Percentiles rank a stretch among this genome's conserved stretches.
Conservation (phyloP, 805 yeast species). For the Blastobotrys mokoenaii region DNA sequence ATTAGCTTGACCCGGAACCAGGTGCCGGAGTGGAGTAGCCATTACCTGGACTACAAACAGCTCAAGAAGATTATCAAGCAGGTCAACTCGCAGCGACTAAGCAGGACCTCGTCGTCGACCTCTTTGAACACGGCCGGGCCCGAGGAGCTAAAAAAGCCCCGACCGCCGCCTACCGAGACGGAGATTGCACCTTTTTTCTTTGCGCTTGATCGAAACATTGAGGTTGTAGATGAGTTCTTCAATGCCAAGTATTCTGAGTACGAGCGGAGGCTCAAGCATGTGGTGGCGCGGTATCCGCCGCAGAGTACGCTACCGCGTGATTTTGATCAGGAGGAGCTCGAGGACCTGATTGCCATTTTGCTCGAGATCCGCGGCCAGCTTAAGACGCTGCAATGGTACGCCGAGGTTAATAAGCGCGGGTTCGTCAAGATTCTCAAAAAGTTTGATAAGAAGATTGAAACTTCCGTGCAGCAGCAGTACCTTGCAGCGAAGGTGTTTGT, state of each 20-base stretch:
- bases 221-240: conserved; percentile 72
- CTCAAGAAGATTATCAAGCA: conserved; percentile 73
- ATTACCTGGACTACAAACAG: conserved; percentile 78
- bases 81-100: conserved; percentile 31
- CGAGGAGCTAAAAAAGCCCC: not conserved
- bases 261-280: conserved; percentile 49
- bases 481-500: conserved; percentile 62
- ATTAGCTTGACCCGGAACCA: conserved; percentile 62
- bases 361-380: conserved; percentile 68
- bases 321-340: conserved; percentile 46
- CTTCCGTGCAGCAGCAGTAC: conserved; percentile 47
- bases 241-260: conserved; percentile 67
- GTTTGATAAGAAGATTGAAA: conserved; percentile 74
- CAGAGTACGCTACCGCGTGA: conserved; percentile 19
- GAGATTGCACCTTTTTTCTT: conserved; percentile 52
- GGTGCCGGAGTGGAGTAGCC: conserved; percentile 85
- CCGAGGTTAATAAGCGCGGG: conserved; percentile 86
- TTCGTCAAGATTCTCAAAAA: conserved; percentile 83
- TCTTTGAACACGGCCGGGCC: conserved; percentile 4
- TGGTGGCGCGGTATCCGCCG: conserved; percentile 27
- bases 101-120: conserved; percentile 1
- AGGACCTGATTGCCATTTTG: conserved; percentile 57
- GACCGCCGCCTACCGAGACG: not conserved
- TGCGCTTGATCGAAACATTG: conserved; percentile 72
- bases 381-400: conserved; percentile 86